A percentile compares a stretch with the other conserved stretches of the same genome.
Conservation (phyloP, 306 rosid genomes). For the Malus orientalis region DNA sequence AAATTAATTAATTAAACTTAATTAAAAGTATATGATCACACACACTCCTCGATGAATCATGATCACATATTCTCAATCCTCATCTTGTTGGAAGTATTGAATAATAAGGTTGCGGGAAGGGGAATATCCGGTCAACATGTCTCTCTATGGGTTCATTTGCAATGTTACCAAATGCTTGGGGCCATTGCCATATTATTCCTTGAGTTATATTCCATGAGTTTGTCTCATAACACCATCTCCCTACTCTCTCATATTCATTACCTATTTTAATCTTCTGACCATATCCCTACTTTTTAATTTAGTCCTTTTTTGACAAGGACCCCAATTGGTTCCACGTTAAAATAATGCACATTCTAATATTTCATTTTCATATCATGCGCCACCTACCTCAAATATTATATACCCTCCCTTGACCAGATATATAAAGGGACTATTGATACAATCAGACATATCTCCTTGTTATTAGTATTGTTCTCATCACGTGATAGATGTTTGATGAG, state of each 20-base stretch:
- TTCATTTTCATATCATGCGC: background rate
- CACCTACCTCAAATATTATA: background rate
- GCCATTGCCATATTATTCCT: constrained; percentile 21
- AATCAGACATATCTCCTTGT: too few relatives aligned
- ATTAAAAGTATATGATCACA: background rate
- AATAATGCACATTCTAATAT: background rate
- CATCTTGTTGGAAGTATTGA: constrained; percentile 24
- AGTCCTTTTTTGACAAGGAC: background rate
- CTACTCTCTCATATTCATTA: background rate
- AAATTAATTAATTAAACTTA: background rate
- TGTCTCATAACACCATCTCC: constrained; percentile 36
- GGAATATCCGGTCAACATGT: constrained; percentile 81
- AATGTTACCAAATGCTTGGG: constrained; percentile 59
- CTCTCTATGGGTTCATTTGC: constrained; percentile 56
- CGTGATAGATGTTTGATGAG: background rate
- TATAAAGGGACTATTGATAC: background rate
- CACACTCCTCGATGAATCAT: background rate
- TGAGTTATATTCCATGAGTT: constrained; percentile 57
- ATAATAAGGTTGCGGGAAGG: constrained; percentile 28
- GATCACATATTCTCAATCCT: constrained; percentile 4
- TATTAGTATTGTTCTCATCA: background rate
- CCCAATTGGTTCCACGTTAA: constrained; percentile 11
- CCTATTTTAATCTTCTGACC: background rate
- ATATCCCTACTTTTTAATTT: background rate
- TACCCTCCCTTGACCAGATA: background rate